Evolutionary conservation across 2,329 filamentous ascomycete genomes (phyloP), one percentile per base, ranked within the genome.

Genomic region (Trichothecium roseum): DNA sequence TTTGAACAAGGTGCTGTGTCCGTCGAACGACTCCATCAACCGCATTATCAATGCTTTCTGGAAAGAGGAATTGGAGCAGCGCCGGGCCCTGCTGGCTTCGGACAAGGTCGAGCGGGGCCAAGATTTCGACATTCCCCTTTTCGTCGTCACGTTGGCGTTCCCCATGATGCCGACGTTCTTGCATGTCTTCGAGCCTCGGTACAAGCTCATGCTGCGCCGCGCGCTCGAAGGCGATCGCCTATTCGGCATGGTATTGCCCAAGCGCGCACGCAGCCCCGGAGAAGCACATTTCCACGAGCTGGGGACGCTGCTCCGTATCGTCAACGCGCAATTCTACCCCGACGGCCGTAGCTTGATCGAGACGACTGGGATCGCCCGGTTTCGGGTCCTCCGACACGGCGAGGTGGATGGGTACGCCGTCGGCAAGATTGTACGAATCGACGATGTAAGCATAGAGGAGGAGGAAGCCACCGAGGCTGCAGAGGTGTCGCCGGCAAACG

Each of bases 131-230:
- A 71, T 80, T 4, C 74, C 84, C 0, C 63, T 94, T 0, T 94
- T 94, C 46, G 72, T 93, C 22, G 91, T 84, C 57, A 86, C 85
- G 0, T 59, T 93, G 8, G 74, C 84, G 0, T 89, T 91, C 46
- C 88, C 88, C 1, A 67, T 70, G 2, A 86, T 89, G 74, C 85
- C 82, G 1, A 88, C 84, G 0, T 91, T 91, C 45, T 63, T 94
- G 3, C 84, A 93, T 48, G 74, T 95, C n/a, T 94, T 94, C 51
- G 88, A 94, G 54, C 84, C 84, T n/a, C 73, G 84, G 6, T 94
- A 94, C 53, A 76, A 85, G 7, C 66, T 91, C n/a, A 91, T 94
- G 85, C 81, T 94, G 27, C 72, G 81, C 32, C 74, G 86, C 26
- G 81, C 77, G 0, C 63, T 93, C 36, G 81, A 87, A 42, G 76